phyloP scores from a whole-genome alignment of 192 early-diverging fungal species.

The Coemansia sp. region DNA sequence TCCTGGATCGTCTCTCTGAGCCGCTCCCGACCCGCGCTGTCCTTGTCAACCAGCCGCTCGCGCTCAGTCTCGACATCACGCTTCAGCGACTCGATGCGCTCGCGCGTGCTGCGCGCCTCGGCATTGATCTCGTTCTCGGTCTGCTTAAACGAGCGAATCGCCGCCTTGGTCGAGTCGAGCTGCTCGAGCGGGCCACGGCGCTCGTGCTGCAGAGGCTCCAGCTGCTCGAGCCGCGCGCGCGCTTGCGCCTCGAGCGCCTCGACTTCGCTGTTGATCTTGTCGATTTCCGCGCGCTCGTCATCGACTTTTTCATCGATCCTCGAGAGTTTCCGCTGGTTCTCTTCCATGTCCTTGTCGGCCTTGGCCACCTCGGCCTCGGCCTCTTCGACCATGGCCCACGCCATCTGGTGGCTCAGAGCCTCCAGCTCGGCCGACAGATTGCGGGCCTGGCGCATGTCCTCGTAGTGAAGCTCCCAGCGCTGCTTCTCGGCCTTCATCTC shows the following conservation, averaged over 20 bases:
- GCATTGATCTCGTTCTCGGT: slow-evolving; percentile 49
- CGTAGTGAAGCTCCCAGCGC: slow-evolving; percentile 63
- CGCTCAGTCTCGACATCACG: slow-evolving; percentile 35
- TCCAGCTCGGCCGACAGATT: slow-evolving; percentile 58
- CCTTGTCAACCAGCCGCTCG: slow-evolving; percentile 30
- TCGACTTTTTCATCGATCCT: slow-evolving; percentile 55
- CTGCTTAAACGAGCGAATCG: slow-evolving; percentile 33
- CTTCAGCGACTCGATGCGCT: slow-evolving; percentile 28
- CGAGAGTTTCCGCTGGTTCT: slow-evolving; percentile 17
- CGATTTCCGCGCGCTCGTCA: slow-evolving; percentile 47
- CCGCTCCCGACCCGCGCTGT: slow-evolving; percentile 28
- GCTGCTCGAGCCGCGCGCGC: slow-evolving; percentile 11
- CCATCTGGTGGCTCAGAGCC: slow-evolving; percentile 64
- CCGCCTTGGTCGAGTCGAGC: slow-evolving; percentile 15
- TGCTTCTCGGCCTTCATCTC: slow-evolving; percentile 68
- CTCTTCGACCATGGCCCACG: slow-evolving; percentile 68
- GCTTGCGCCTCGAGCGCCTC: slow-evolving; percentile 31
- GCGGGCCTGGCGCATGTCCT: slow-evolving; percentile 64
- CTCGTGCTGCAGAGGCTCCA: slow-evolving; percentile 31
- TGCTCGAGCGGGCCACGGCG: slow-evolving; percentile 8
- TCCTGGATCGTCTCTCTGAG: slow-evolving; percentile 9
- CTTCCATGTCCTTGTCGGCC: slow-evolving; percentile 27
- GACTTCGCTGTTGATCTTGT: slow-evolving; percentile 47
- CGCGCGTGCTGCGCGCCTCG: slow-evolving; percentile 44
- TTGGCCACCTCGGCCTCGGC: slow-evolving; percentile 51